These are phyloP conservation scores for Rhodotorula sp. DNA, from an alignment of 1,284 basidiomycete genomes.

Conservation along the genomic window DNA sequence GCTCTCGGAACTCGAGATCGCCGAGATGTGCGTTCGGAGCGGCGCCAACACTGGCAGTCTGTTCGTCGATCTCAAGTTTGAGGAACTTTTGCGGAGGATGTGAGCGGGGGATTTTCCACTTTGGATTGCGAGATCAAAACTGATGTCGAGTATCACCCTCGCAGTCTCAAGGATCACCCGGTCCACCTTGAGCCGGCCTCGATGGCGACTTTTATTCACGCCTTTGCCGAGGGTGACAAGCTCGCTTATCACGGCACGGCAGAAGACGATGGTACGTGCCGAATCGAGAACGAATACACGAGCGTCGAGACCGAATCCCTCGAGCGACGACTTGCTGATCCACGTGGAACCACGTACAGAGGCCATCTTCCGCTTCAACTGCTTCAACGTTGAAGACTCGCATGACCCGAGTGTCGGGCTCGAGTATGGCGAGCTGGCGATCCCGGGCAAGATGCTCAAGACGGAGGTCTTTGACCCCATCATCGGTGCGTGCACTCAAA, in stretches of 20 bases:
- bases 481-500: slow-evolving; percentile 49
- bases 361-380: slow-evolving; percentile 65
- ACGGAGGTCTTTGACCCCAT: slow-evolving; percentile 74
- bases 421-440: slow-evolving; percentile 71
- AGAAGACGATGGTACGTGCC: slow-evolving; percentile 63
- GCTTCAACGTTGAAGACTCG: slow-evolving; percentile 45
- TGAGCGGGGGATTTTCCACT: slow-evolving; percentile 46
- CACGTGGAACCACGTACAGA: slow-evolving; percentile 38
- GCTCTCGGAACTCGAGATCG: slow-evolving; percentile 70
- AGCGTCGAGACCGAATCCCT: too few species aligned
- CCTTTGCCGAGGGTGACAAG: slow-evolving; percentile 66
- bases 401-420: slow-evolving; percentile 69
- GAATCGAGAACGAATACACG: too few species aligned
- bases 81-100: slow-evolving; percentile 67
- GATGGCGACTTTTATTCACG: slow-evolving; percentile 74
- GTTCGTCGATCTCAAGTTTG: slow-evolving; percentile 75
- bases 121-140: slow-evolving; percentile 43
- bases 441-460: slow-evolving; percentile 70
- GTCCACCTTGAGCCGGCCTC: slow-evolving; percentile 72
- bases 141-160: slow-evolving; percentile 54
- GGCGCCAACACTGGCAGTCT: slow-evolving; percentile 77
- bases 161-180: slow-evolving; percentile 64
- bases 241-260: slow-evolving; percentile 63
- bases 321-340: slow-evolving; percentile 75
- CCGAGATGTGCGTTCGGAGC: slow-evolving; percentile 75